A percentile compares a stretch with the other conserved stretches of the same genome.
phyloP scores from a whole-genome alignment of 495 filamentous ascomycete species.

The Talaromyces wortmannii region DNA sequence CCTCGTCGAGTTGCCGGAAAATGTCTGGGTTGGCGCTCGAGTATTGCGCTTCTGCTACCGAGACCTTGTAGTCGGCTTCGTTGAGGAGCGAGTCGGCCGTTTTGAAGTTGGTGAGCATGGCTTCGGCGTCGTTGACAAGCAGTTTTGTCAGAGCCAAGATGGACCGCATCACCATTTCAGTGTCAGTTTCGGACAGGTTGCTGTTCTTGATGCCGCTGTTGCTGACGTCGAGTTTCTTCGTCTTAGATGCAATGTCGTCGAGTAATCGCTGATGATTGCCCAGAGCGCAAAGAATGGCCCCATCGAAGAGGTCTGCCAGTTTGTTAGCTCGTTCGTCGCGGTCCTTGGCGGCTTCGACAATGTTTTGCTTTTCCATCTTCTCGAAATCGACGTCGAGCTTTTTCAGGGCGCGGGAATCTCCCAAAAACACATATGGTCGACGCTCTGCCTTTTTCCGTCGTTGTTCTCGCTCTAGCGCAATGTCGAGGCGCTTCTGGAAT shows the following conservation, averaged over 20 bases:
- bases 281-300: conserved; percentile 43
- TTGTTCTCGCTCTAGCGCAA: conserved; percentile 44
- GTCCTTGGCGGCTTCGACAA: conserved; percentile 42
- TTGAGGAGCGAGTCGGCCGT: conserved; percentile 43
- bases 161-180: conserved; percentile 39
- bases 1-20: conserved; percentile 35
- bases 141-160: conserved; percentile 30
- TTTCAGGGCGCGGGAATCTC: conserved; percentile 38
- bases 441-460: conserved; percentile 45
- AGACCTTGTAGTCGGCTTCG: conserved; percentile 46
- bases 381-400: conserved; percentile 47
- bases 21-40: conserved; percentile 34
- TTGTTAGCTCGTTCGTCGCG: conserved; percentile 43
- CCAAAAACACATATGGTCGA: conserved; percentile 43
- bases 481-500: conserved; percentile 44
- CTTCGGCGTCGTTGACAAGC: conserved; percentile 40
- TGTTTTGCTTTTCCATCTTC: conserved; percentile 44
- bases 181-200: conserved; percentile 28
- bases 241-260: conserved; percentile 37
- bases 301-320: conserved; percentile 47
- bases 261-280: conserved; percentile 46
- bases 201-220: conserved; percentile 9
- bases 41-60: conserved; percentile 44
- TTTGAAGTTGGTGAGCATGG: conserved; percentile 41
- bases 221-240: conserved; percentile 25